Base-by-base conservation (phyloP, 1,284 basidiomycete genomes). In the Neotropicomus parvogracilis region DNA sequence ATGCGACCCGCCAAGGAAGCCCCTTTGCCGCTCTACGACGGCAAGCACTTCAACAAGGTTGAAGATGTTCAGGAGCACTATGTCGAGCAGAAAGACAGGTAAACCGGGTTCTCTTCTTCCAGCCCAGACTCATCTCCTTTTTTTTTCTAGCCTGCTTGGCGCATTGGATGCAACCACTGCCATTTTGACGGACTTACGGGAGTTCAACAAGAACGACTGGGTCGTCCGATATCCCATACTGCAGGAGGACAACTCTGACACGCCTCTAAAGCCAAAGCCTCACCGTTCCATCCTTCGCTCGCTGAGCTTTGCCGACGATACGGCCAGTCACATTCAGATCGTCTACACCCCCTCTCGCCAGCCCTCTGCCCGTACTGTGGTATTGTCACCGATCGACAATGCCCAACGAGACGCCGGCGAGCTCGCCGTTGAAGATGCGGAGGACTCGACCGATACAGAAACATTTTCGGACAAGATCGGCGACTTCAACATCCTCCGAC, bases 121-220 rank as follows among this genome's bases (percentile, higher is more conserved):
- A 24, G 16, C 14, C 9, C 29, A 21, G 14, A 27, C 40, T 59
- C 41, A 57, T 39, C 24, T 40, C 20, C 13, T 13, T 20, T 50
- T 43, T 1, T 16, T 20, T 28, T n/a, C n/a, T 39, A 95, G 91
- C 38, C 74, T 97, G 46, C 75, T 90, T 24, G 72, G 74, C 36
- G 90, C 87, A 19, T 81, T 95, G 55, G 81, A 88, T 58, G 74
- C 80, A 0, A 85, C 91, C 27, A 80, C 81, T 59, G 64, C 70
- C 16, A 78, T 97, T 40, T 74, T 97, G 32, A 72, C 69, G 45
- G 85, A 88, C 57, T 71, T 97, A 27, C 81, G 82, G 52, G 73
- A 78, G 53, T 95, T 95, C 73, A 97, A 90, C 73, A 85, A 84
- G 68, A 77, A 84, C 40, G 78, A 88, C 55, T 95, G 92, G 89